A percentile compares a stretch with the other conserved stretches of the same genome.
Evolutionary conservation across 2,329 filamentous ascomycete genomes (phyloP).

Genomic region (Fusarium napiforme): DNA sequence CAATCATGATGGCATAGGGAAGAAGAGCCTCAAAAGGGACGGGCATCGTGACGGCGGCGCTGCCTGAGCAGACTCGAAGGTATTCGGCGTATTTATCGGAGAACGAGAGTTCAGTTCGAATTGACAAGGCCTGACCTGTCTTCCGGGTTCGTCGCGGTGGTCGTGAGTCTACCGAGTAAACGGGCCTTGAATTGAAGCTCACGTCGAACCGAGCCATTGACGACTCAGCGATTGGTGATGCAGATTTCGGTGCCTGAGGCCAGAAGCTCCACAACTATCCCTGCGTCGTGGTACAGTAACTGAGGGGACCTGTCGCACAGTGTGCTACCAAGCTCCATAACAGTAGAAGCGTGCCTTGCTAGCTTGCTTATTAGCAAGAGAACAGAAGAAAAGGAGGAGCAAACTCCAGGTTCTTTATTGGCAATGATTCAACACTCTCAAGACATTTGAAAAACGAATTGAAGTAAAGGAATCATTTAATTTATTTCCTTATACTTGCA

Average conservation of each 20-base stretch:
- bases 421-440: background rate
- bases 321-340: background rate
- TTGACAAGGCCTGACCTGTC: constrained; percentile 40
- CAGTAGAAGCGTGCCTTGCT: background rate
- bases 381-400: background rate
- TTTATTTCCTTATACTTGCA: background rate
- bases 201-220: constrained; percentile 43
- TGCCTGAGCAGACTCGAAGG: constrained; percentile 47
- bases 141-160: constrained; percentile 29
- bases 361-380: background rate
- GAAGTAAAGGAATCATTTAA: background rate
- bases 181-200: constrained; percentile 46
- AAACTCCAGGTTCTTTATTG: background rate
- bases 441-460: background rate
- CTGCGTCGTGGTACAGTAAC: constrained; percentile 33
- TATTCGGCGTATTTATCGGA: constrained; percentile 12
- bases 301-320: background rate
- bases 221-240: constrained; percentile 44
- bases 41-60: constrained; percentile 60
- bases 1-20: constrained; percentile 72
- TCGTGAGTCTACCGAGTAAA: constrained; percentile 36
- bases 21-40: constrained; percentile 72
- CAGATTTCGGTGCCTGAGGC: constrained; percentile 43
- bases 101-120: constrained; percentile 30
- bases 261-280: constrained; percentile 16